Evolutionary conservation across 2,329 filamentous ascomycete genomes (phyloP), one percentile per base, ranked within the genome.

Genomic region (Hypoxylon rubiginosum): DNA sequence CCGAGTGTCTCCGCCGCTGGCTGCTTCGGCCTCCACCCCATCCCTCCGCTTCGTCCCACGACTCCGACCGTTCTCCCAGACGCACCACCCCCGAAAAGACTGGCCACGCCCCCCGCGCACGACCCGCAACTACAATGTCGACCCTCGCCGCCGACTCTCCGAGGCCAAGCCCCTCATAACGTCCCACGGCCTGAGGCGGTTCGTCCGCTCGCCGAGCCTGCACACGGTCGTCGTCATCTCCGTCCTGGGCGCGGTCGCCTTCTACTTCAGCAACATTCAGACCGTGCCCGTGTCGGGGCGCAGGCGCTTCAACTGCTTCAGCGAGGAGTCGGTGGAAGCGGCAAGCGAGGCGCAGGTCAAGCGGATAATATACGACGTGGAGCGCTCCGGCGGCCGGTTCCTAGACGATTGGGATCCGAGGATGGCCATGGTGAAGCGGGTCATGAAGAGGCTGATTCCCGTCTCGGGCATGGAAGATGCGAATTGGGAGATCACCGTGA

Each of bases 401-500:
- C 77, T 93, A 58, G 82, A 86, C 0, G 82, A 85, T 0, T 83
- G 82, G 77, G 90, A 93, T 73, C 82, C 82, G 36, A 83, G 91
- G 51, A 82, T 82, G 34, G 73, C 75, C 9, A 75, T 85, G 76
- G 91, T 94, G 6, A 83, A 85, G 74, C 81, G 86, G 64, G 90
- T 94, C 11, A 85, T 94, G 83, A 75, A 82, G 56, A 80, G 89
- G 58, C 77, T 95, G 72, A 86, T 94, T 26, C 90, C 90, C 5
- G 88, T 89, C 54, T 89, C 86, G 69, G 90, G 90, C 4, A 80
- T 92, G 80, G 73, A 77, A 58, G 78, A 84, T 67, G 79, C 85
- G 62, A 75, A 87, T 11, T 94, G 92, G 92, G 90, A 93, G 79
- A 84, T 94, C 3, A 83, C 86, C 72, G 91, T 95, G 6, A 93